Evolutionary conservation across 371 early-diverging fungal genomes (phyloP).

Genomic region (Zopfochytrium polystomum): DNA sequence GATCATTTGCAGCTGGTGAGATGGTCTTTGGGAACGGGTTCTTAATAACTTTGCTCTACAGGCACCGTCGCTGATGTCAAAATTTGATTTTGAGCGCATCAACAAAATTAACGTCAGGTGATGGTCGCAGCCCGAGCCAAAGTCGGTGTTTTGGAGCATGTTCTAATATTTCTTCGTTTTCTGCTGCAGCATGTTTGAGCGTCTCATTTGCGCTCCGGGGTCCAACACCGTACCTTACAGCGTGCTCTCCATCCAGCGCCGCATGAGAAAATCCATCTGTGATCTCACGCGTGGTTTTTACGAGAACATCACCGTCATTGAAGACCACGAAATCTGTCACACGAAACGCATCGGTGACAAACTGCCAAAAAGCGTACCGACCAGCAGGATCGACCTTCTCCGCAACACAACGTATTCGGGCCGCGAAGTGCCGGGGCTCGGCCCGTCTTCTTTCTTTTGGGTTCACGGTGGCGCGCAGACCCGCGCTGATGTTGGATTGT

Average conservation of each 20-base stretch:
- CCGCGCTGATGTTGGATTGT: constrained; percentile 26
- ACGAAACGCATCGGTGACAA: constrained; percentile 21
- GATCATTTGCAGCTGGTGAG: constrained; percentile 38
- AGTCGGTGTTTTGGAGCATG: constrained; percentile 22
- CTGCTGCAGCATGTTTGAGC: constrained; percentile 19
- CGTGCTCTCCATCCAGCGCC: constrained; percentile 27
- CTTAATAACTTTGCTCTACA: no score
- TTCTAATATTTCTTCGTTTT: not conserved
- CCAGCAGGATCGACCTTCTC: not conserved
- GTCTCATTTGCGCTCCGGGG: constrained; percentile 25
- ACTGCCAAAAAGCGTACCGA: not conserved
- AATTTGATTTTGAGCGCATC: constrained; percentile 33
- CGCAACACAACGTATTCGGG: constrained; percentile 5
- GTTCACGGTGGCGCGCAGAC: constrained; percentile 23
- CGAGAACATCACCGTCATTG: constrained; percentile 24
- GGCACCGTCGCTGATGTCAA: constrained; percentile 34
- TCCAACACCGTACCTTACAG: constrained; percentile 14
- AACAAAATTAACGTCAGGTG: constrained; percentile 28
- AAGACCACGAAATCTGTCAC: constrained; percentile 18
- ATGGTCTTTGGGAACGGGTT: no score
- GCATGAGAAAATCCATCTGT: constrained; percentile 32
- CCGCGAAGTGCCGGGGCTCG: constrained; percentile 29
- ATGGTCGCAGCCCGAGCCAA: no score
- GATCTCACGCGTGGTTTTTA: constrained; percentile 35
- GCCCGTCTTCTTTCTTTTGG: constrained; percentile 33